Base-by-base conservation (phyloP, 257 asterid species). In the Pogostemon cablin region DNA sequence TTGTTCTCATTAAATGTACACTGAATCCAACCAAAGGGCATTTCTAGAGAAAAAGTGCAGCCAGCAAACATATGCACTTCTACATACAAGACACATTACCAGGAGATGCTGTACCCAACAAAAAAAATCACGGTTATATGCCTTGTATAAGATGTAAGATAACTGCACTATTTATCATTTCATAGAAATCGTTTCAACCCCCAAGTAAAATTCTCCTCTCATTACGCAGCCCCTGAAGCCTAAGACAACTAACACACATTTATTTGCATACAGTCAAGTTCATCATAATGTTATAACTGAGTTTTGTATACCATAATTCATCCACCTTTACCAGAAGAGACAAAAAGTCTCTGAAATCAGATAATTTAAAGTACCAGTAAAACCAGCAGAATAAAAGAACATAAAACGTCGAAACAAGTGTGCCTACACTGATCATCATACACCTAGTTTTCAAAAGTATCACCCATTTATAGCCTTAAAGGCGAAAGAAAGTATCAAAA, bases 31-130 rank as follows among this genome's bases (percentile, higher is more conserved):
- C 69, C 61, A 12, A 66, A 66, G 58, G 43, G 64, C 8, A 12
- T 20, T 41, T 61, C 63, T 60, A 59, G 70, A 65, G 68, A 68
- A 63, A 41, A 35, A 12, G 42, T 41, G 48, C 55, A 40, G 59
- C 53, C 67, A 66, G 55, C 71, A 58, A 40, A 65, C 50, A 56
- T 46, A 47, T 38, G 54, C 34, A 76, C 46, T 42, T 48, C 49
- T 5, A 44, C 9, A 41, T 37, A 35, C 15, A 25, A 25, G 32
- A 25, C 32, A 25, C 32, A 42, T 37, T 34, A 69, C 60, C 58
- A 62, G 67, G 44, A 59, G 25, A 32, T 52, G 61, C 40, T 61
- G 58, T 65, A 25, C 50, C 58, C 6, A 10, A 49, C n/a, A 49
- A 49, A 11, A 12, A 49, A 49, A n/a, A 49, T 11, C 55, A 11